These are phyloP conservation scores for Cercospora beticola DNA, from an alignment of 2,329 filamentous ascomycete species.

Conservation along the genomic window DNA sequence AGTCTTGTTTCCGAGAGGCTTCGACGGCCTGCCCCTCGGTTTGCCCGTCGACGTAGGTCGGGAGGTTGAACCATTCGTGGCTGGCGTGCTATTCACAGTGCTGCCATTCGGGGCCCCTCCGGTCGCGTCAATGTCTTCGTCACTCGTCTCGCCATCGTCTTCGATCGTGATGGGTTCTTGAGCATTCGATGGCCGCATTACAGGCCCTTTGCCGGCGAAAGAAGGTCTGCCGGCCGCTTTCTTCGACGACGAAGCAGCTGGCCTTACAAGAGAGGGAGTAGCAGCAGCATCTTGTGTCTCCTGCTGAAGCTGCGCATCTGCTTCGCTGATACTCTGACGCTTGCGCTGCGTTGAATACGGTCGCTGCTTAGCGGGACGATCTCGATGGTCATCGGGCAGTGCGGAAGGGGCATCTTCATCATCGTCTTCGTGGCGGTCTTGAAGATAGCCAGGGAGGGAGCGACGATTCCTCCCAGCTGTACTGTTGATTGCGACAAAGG, in stretches of 20 bases:
- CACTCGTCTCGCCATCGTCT: slow-evolving; percentile 29
- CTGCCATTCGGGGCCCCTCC: slow-evolving; percentile 49
- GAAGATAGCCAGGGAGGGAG: slow-evolving; percentile 42
- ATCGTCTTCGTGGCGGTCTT: slow-evolving; percentile 43
- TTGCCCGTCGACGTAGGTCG: slow-evolving; percentile 12
- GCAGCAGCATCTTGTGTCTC: slow-evolving; percentile 14
- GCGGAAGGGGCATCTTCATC: slow-evolving; percentile 44
- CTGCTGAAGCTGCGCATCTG: slow-evolving; percentile 20
- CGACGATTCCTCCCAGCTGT: slow-evolving; percentile 21
- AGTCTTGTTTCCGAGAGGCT: neutral
- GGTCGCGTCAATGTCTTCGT: slow-evolving; percentile 53
- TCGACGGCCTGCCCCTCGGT: slow-evolving; percentile 19
- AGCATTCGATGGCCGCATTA: slow-evolving; percentile 35
- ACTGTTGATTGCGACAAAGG: slow-evolving; percentile 24
- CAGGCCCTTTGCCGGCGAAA: slow-evolving; percentile 35
- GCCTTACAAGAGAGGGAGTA: neutral
- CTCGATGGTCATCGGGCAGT: slow-evolving; percentile 44
- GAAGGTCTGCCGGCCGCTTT: slow-evolving; percentile 7
- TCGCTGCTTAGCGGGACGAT: slow-evolving; percentile 30
- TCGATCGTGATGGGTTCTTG: slow-evolving; percentile 38
- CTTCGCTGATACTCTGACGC: slow-evolving; percentile 1
- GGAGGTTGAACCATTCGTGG: neutral
- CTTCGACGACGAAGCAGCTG: slow-evolving; percentile 6
- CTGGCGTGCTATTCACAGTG: slow-evolving; percentile 4
- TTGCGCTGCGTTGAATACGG: slow-evolving; percentile 11